These are phyloP conservation scores for Eimeria acervulina DNA, from an alignment of 169 alveolate genomes.

Conservation along the genomic window DNA sequence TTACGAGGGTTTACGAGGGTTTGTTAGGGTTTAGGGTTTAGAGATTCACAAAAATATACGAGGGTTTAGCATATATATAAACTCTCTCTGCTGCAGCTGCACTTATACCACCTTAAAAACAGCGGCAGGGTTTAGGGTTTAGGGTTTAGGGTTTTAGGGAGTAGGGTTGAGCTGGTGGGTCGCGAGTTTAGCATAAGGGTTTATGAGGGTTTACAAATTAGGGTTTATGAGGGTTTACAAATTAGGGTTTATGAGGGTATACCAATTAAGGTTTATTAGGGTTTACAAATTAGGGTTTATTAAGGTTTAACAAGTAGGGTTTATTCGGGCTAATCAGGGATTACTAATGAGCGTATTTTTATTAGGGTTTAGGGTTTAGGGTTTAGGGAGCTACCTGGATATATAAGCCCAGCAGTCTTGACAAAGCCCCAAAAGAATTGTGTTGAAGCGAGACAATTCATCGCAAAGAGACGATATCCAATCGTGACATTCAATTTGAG, in stretches of 20 bases:
- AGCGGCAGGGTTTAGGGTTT: not conserved
- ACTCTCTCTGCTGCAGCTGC: not conserved
- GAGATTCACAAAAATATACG: not conserved
- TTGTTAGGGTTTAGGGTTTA: slow-evolving; percentile 5
- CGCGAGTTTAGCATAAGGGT: too few relatives aligned
- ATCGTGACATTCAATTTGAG: slow-evolving; percentile 98
- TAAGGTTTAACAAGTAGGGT: too few relatives aligned
- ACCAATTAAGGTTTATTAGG: not conserved
- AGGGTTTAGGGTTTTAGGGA: slow-evolving; percentile 19
- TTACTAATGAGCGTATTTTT: too few relatives aligned
- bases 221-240: slow-evolving; percentile 1
- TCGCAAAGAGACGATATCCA: slow-evolving; percentile 92
- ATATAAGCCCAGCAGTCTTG: slow-evolving; percentile 98
- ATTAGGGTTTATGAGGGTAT: not conserved
- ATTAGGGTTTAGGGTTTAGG: slow-evolving; percentile 48
- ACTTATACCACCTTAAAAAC: not conserved
- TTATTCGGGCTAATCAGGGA: too few relatives aligned
- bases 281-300: not conserved
- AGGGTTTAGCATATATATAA: not conserved
- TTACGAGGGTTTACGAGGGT: too few relatives aligned
- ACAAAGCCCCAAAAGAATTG: slow-evolving; percentile 93
- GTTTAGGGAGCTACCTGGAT: slow-evolving; percentile 85
- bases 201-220: not conserved
- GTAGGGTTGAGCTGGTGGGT: too few relatives aligned
- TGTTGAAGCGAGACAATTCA: slow-evolving; percentile 90